phyloP scores from a whole-genome alignment of 2,329 filamentous ascomycete species.

The Fusarium devonianum region DNA sequence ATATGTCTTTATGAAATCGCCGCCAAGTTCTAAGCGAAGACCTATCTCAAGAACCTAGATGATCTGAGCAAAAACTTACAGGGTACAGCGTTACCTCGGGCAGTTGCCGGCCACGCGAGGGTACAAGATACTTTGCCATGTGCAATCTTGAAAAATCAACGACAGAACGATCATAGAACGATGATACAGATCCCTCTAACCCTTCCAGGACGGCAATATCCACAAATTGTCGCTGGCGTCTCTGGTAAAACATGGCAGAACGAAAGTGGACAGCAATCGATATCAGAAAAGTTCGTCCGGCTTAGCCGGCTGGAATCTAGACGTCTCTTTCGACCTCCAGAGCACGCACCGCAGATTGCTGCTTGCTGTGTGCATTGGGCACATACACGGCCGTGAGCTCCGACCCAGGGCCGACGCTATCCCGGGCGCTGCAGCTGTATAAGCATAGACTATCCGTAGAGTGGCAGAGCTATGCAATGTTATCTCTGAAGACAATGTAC shows the following conservation, averaged over 20 bases:
- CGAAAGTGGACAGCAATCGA: not conserved
- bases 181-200: conserved; percentile 32
- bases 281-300: conserved; percentile 1
- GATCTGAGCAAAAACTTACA: conserved; percentile 14
- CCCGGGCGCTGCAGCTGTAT: conserved; percentile 23
- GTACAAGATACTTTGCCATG: conserved; percentile 42
- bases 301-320: not conserved
- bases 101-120: conserved; percentile 19
- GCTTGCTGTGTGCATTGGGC: too few species aligned
- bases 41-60: conserved; percentile 3
- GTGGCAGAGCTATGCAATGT: not conserved
- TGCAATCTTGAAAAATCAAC: conserved; percentile 29
- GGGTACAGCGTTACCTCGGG: too few species aligned
- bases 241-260: conserved; percentile 4
- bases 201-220: conserved; percentile 31
- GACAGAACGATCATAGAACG: conserved; percentile 32
- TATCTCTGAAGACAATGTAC: not conserved
- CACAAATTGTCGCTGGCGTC: conserved; percentile 25
- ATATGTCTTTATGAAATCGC: not conserved
- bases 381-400: conserved; percentile 9
- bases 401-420: conserved; percentile 4
- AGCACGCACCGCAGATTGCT: too few species aligned
- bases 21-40: not conserved
- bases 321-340: not conserved
- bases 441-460: too few species aligned